Evolutionary conservation across 139 green algal genomes (phyloP), one percentile per base, ranked within the genome.

Genomic region (Picochlorum sp.): DNA sequence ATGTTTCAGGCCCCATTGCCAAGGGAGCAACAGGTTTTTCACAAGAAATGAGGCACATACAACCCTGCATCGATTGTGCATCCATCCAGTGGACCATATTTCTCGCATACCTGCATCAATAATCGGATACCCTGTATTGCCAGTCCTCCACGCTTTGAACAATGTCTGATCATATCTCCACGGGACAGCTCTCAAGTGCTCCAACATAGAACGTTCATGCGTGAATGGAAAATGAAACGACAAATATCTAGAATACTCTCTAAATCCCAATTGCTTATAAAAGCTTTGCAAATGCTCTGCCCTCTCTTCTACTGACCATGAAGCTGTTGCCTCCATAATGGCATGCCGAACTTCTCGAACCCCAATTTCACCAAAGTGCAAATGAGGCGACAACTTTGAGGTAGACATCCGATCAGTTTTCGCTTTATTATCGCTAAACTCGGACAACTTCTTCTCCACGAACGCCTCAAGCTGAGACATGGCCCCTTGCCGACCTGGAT

Each of bases 201-300:
- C 83, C 73, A 97, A 83, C 75, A 97, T 75, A 8, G 89, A 84
- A 47, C 90, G 75, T 74, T 97, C 87, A 65, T 92, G 88, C 37
- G 92, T 92, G 83, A 97, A 97, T 50, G 90, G 90, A 83, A 92
- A 96, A 81, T 96, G 88, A 81, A 96, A 97, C 45, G 80, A 82
- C 30, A 97, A 81, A 81, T 97, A 97, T 67, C 87, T 79, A 23
- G 56, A 72, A 70, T 96, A 97, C 81, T 97, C 90, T 15, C 90
- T 75, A 72, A 90, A 92, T 6, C 83, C 89, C 67, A 96, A 66
- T 77, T 96, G 84, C 26, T 80, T 76, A 73, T 95, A 63, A 76
- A 95, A 96, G n/a, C 67, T 24, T 56, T 76, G 83, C 45, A 49
- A 52, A 21, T 54, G 47, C 51, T 62, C 41, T 16, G 34, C 60